phyloP scores from a whole-genome alignment of 2,329 filamentous ascomycete genomes.

The Trichophyton verrucosum region DNA sequence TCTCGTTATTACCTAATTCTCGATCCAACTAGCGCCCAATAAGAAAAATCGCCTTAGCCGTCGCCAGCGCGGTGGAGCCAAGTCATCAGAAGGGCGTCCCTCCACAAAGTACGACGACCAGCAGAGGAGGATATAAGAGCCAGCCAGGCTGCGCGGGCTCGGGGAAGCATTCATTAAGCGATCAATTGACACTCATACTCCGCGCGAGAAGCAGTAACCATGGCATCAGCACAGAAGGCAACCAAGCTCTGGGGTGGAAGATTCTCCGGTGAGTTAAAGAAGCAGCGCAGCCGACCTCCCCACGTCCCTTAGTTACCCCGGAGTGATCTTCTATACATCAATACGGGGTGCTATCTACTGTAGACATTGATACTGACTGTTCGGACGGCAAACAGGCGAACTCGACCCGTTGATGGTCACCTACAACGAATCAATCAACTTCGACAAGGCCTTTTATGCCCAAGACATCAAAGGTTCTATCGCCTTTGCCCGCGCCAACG shows the following conservation, averaged over 20 bases:
- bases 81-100: conserved; percentile 1
- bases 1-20: background rate
- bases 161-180: background rate
- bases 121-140: background rate
- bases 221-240: conserved; percentile 5
- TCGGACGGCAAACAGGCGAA: conserved; percentile 39
- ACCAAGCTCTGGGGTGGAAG: conserved; percentile 24
- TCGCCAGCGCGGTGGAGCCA: background rate
- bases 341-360: too few species aligned
- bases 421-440: conserved; percentile 67
- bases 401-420: conserved; percentile 68
- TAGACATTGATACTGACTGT: background rate
- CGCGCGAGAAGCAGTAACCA: background rate
- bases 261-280: conserved; percentile 41
- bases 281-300: too few species aligned
- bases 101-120: background rate
- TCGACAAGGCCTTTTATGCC: conserved; percentile 59
- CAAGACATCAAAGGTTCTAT: conserved; percentile 66
- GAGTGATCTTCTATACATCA: background rate
- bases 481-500: conserved; percentile 64
- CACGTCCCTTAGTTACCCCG: background rate
- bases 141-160: background rate
- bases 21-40: background rate
- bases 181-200: background rate
- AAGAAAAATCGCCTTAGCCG: background rate